Percentiles rank a stretch among this genome's conserved stretches.
phyloP scores from a whole-genome alignment of 306 rosid genomes.

The Amphicarpaea edgeworthii region DNA sequence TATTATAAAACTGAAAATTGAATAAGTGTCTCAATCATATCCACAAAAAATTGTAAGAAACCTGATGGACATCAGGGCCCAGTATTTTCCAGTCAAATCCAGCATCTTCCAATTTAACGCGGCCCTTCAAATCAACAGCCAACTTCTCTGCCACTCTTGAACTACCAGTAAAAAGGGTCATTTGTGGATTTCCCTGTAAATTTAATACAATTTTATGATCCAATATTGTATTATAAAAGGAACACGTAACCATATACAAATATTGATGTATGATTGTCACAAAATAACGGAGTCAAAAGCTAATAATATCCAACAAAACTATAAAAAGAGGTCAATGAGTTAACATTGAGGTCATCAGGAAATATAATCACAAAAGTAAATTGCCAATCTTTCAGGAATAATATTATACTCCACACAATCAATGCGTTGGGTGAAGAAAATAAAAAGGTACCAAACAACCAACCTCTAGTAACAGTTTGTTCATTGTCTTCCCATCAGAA shows the following conservation, averaged over 20 bases:
- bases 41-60: conserved; percentile 42
- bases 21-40: conserved; percentile 23
- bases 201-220: conserved; percentile 34
- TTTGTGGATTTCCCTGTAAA: conserved; percentile 81
- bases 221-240: conserved; percentile 8
- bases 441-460: conserved; percentile 37
- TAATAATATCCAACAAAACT: conserved; percentile 1
- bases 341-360: conserved; percentile 35
- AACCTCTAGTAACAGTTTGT: conserved; percentile 86
- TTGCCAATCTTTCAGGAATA: conserved; percentile 26
- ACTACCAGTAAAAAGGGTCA: conserved; percentile 99
- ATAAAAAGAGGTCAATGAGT: conserved; percentile 16
- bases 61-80: conserved; percentile 98
- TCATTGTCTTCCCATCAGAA: conserved; percentile 94
- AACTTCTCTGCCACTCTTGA: conserved; percentile 97
- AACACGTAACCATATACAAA: conserved; percentile 13
- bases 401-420: conserved; percentile 9
- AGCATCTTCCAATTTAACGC: conserved; percentile 94
- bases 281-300: conserved; percentile 27
- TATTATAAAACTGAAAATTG: conserved; percentile 18
- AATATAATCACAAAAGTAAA: conserved; percentile 14
- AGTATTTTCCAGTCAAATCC: conserved; percentile 98
- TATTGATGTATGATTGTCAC: conserved; percentile 10
- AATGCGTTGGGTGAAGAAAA: conserved; percentile 1
- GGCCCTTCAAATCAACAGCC: conserved; percentile 84